Evolutionary conservation across 768 basidiomycete genomes (phyloP), one percentile per base, ranked within the genome.

Genomic region (Xanthoconium purpureum): DNA sequence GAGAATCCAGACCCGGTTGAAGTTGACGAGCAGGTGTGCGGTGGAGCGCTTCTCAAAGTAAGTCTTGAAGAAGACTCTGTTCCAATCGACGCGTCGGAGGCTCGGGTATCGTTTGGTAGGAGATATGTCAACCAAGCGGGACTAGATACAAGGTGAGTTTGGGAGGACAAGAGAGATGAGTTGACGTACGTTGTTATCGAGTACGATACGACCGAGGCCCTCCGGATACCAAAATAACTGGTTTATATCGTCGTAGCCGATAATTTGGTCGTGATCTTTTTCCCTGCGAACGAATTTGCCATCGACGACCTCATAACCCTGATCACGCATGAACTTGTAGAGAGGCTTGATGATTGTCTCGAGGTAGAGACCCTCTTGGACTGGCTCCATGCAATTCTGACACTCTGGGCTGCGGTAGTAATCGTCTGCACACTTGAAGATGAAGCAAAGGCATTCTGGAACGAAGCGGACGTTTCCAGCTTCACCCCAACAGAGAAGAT

Each of bases 221-320:
- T 99, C 97, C 3, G 97, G 97, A 71, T 98, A 99, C 97, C 97
- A 99, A 76, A 99, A 99, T 24, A 98, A 78, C 68, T 99, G 97
- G 71, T 99, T 99, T 76, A 99, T 92, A 71, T 99, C 97, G 71
- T 99, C 97, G 70, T 99, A 99, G n/a, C 97, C 97, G 63, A 98
- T 94, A 70, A 98, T 91, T 63, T 93, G 79, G 58, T 94, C 84
- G 73, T 98, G 97, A 66, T 98, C 97, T 73, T 81, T 91, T 79
- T 98, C 97, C 68, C 87, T 84, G 56, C 93, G 78, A 29, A 98
- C 89, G 71, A 96, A 98, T 72, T 95, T 95, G 45, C 93, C 95
- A 60, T 98, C 96, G 14, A 88, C 78, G 53, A 92, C 89, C 71
- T 99, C 95, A 73, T 98, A 99, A 0, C 93, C 94, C 71, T 99